A percentile compares a stretch with the other conserved stretches of the same genome.
Evolutionary conservation across 441 rosid species (phyloP).

Genomic region (Jatropha multifida): DNA sequence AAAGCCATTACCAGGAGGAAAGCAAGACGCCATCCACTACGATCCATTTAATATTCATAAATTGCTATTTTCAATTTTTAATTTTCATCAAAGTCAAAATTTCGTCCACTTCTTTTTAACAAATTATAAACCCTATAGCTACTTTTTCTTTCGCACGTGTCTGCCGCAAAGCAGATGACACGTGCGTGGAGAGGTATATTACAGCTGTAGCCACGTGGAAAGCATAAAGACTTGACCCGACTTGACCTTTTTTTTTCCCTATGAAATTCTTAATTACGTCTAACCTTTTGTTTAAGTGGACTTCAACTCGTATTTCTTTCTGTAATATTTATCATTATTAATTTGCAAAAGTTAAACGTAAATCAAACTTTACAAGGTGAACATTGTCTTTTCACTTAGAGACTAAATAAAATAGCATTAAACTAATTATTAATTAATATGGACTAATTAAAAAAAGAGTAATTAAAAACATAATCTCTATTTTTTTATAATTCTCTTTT

Average conservation of each 20-base stretch:
- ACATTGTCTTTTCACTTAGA: not conserved
- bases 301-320: not conserved
- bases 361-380: not conserved
- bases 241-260: too few relatives aligned
- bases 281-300: too few relatives aligned
- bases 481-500: too few relatives aligned
- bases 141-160: not conserved
- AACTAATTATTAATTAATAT: not conserved
- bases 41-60: too few relatives aligned
- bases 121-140: too few relatives aligned
- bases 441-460: not conserved
- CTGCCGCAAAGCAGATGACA: constrained; percentile 24
- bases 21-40: too few relatives aligned
- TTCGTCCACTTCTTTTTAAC: too few relatives aligned
- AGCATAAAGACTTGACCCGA: not conserved
- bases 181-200: not conserved
- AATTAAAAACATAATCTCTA: too few relatives aligned
- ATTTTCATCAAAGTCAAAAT: too few relatives aligned
- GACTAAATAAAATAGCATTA: not conserved
- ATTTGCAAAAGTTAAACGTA: not conserved
- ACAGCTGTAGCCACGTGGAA: constrained; percentile 38
- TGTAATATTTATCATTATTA: not conserved
- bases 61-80: too few relatives aligned
- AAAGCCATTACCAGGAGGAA: too few relatives aligned
- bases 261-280: too few relatives aligned